Evolutionary conservation across 345 rosid genomes (phyloP), one percentile per base, ranked within the genome.

Genomic region (Citrus mangshanensis): DNA sequence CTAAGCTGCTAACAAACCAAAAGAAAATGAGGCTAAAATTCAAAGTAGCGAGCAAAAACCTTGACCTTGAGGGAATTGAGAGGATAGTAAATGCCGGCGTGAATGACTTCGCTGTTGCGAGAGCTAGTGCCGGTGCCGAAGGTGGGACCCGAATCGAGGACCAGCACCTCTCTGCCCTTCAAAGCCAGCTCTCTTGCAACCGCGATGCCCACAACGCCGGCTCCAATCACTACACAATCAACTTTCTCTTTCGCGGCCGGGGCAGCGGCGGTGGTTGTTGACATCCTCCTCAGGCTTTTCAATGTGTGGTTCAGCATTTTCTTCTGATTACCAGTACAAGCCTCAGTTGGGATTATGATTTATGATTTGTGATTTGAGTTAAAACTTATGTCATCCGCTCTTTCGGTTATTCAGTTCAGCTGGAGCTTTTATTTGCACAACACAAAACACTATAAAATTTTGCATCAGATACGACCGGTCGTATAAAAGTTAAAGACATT

Each of bases 21-120:
- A 46, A 13, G 18, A 13, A 46, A 46, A 46, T 46, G 51, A 46
- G 18, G 51, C 51, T 46, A 13, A 46, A 46, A 13, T 13, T 13
- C 5, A 3, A 46, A 46, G 51, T 46, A 46, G 51, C 1, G 5
- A 46, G 51, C 51, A 46, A 46, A 46, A 46, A 46, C 51, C 16
- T 46, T 46, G 51, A 91, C 95, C 91, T 93, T 93, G 81, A 90
- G 90, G 46, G 98, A 93, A 82, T 83, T 78, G 70, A 78, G 88
- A 78, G 92, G 95, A 78, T 95, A 95, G 77, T 95, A 95, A 82
- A 95, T 91, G 81, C 99, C 99, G 46, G 97, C 98, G 78, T 95
- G 98, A 77, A 95, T 80, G 84, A 95, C 99, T 80, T 95, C 90
- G 78, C 98, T 95, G 88, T 90, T 93, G 21, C 98, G 94, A 27